These are phyloP conservation scores for Akanthomyces uredinophilus DNA, from an alignment of 2,329 filamentous ascomycete species.

Conservation along the genomic window DNA sequence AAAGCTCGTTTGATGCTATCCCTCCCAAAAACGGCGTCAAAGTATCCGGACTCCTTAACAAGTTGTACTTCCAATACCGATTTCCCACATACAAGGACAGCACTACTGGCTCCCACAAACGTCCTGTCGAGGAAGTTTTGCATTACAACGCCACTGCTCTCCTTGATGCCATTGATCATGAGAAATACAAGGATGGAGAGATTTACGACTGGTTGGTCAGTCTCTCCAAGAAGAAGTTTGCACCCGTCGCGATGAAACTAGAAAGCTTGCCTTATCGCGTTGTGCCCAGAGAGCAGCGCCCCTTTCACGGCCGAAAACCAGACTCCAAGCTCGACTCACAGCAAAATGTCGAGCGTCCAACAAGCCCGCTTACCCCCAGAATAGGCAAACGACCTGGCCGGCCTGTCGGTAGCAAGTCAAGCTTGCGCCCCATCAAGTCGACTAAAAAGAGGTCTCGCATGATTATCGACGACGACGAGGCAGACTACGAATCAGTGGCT, in stretches of 20 bases:
- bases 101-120: constrained; percentile 32
- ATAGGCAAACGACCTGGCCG: constrained; percentile 32
- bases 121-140: constrained; percentile 38
- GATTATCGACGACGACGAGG: constrained; percentile 35
- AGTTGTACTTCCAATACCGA: constrained; percentile 29
- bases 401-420: constrained; percentile 39
- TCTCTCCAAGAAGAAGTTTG: constrained; percentile 24
- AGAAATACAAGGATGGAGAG: constrained; percentile 28
- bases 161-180: constrained; percentile 28
- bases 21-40: constrained; percentile 21
- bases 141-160: constrained; percentile 41
- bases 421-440: constrained; percentile 36
- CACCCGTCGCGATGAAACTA: constrained; percentile 23
- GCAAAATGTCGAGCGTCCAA: constrained; percentile 5
- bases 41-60: constrained; percentile 21
- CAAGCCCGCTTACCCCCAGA: constrained; percentile 15
- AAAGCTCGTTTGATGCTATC: background rate
- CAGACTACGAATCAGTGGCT: constrained; percentile 28
- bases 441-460: constrained; percentile 42
- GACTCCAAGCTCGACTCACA: background rate
- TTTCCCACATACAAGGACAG: constrained; percentile 26
- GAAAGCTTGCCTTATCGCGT: constrained; percentile 26
- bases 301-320: constrained; percentile 6
- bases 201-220: constrained; percentile 32
- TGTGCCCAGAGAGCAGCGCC: constrained; percentile 21